Base-by-base conservation (phyloP, 352 stramenopile species). In the Globisporangium spinosum region DNA sequence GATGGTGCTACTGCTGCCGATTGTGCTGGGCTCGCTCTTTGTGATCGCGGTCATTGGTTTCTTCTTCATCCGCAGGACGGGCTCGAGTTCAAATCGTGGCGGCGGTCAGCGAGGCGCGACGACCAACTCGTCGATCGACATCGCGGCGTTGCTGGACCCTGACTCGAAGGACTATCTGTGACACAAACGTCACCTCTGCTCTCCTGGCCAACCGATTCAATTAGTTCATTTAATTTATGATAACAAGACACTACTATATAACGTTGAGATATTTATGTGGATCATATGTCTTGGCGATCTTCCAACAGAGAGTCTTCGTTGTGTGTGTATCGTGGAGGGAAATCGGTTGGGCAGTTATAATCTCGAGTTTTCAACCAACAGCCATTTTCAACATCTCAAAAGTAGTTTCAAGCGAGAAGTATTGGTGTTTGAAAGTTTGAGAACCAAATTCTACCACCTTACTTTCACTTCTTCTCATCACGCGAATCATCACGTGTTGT, bases 11-110 rank as follows among this genome's bases (percentile, higher is more conserved):
- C 13, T 66, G 12, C 32, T 66, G n/a, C 43, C 61, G 32, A 66
- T 66, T 20, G 51, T 66, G 20, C 25, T 57, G 25, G 45, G 61
- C 22, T 57, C 61, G 34, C 45, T 66, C 27, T 32, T 66, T 27
- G 61, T 25, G 23, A 27, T 59, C 45, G 51, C 61, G 32, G 17
- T 66, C 61, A 25, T 66, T 3, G 61, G 47, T 47, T 51, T 66
- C n/a, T 27, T 57, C 8, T 13, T 22, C n/a, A 40, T 59, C 40
- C 61, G 61, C 3, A n/a, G 15, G 22, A 58, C 53, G 25, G 53
- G 53, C 10, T 27, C 53, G 25, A n/a, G 27, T 15, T n/a, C 23
- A 15, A 32, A 32, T 32, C 6, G 35, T 27, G 15, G 15, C 4
- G 40, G 5, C 15, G 40, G 15, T 22, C 40, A 49, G 15, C 53